Base-by-base conservation (phyloP, 805 yeast species). In the Saccharomycopsis babjevae region DNA sequence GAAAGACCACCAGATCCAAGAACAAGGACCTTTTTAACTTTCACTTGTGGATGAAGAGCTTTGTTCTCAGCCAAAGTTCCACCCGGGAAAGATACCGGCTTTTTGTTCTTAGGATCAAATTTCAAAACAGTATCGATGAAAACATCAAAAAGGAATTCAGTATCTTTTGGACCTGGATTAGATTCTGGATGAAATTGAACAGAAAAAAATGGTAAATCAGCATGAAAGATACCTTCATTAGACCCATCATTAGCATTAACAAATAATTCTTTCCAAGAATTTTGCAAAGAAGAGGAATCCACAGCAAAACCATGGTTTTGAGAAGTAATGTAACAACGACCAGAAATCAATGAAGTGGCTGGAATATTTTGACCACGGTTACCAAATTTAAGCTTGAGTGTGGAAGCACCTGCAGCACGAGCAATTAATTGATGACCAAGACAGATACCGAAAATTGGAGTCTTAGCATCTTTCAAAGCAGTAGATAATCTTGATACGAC, bases 181-280 rank as follows among this genome's bases (percentile, higher is more conserved):
- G 97, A 89, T 79, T 94, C 99, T 30, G 99, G 99, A 74, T 94
- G 99, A 82, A 94, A 93, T 79, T 94, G 99, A 57, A 94, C 98
- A 16, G 99, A 94, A 81, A 94, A 94, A 73, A 80, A 87, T 46
- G 99, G 99, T 74, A 87, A 80, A 66, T 83, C 79, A 52, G 86
- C 81, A 76, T 93, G 89, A 79, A 90, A 93, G 65, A 94, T 90
- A 85, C 99, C 99, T 80, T 94, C 99, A 75, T 94, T 94, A 43
- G 98, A 91, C 60, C 92, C 93, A 76, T 94, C 99, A 72, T 94
- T 94, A 64, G 98, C 89, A 71, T 94, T 94, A 56, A 90, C 92
- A 70, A 94, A 94, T 69, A 93, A 82, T 75, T 93, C 97, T 73
- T 89, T 84, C 98, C 98, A 94, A 65, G 89, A 96, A 8, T 74